Base-by-base conservation (phyloP, 2,329 filamentous ascomycete species). In the Fusarium oxysporum region DNA sequence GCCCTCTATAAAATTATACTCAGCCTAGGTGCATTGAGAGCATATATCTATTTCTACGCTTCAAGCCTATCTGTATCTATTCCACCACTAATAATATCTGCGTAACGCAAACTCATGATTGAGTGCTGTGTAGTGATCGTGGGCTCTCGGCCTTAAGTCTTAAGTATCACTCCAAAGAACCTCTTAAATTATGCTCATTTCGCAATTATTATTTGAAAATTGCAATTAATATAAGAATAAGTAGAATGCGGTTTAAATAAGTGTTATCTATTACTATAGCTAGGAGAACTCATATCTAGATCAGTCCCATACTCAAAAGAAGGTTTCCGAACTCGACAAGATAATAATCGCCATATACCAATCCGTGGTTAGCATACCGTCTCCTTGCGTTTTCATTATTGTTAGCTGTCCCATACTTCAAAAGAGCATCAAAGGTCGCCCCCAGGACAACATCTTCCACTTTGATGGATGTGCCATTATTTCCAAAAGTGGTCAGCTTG, bases 311-410 rank as follows among this genome's bases (percentile, higher is more conserved):
- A 40, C 78, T 72, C 44, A 87, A 62, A n/a, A 87, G 70, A 51
- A 83, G 81, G 57, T 87, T 87, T 6, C 85, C 85, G 77, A 85
- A 72, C 63, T 85, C 83, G 3, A 87, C 72, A 23, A 87, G 76
- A 67, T 83, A 87, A 63, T 87, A 87, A 62, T 87, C 85, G 0
- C 83, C 85, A 76, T 87, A 87, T 12, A 87, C 85, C 21, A 87
- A 68, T 0, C 85, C 85, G 68, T 83, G 81, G 23, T 83, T 77
- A 45, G 72, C 62, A 56, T 80, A 81, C 14, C 78, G 58, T 57
- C 73, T 75, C 10, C 69, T 71, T 2, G 79, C 77, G 13, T 77
- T 68, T 7, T 73, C 67, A 53, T 82, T 81, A 50, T 81, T 78
- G 28, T 81, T 82, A 1, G 78, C 80, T 3, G 81, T 82, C 3